These are phyloP conservation scores for Microdochium paspali DNA, from an alignment of 2,329 filamentous ascomycete species.

Conservation along the genomic window DNA sequence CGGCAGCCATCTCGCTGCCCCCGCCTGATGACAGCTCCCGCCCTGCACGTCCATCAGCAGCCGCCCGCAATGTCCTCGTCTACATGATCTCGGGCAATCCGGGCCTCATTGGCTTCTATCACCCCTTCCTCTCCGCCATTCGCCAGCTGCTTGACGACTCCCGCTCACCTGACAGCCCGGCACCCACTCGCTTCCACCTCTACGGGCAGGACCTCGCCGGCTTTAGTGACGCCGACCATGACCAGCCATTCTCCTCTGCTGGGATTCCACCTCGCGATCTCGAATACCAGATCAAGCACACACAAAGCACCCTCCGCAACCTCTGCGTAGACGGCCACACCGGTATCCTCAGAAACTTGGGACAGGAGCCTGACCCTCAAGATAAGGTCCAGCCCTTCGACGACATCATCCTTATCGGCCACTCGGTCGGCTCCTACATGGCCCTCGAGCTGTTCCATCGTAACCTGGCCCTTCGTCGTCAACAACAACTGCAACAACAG, in stretches of 20 bases:
- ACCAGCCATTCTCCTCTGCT: constrained; percentile 27
- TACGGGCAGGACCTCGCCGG: constrained; percentile 49
- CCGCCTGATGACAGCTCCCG: neutral
- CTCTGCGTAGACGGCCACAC: constrained; percentile 10
- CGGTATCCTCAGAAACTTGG: neutral
- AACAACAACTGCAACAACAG: neutral
- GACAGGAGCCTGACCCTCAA: constrained; percentile 6
- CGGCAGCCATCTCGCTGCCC: constrained; percentile 5
- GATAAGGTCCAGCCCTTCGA: constrained; percentile 33
- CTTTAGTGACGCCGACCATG: constrained; percentile 44
- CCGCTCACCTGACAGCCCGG: constrained; percentile 9
- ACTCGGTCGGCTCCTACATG: constrained; percentile 68
- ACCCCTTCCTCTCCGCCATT: constrained; percentile 52
- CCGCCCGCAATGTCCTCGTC: constrained; percentile 35
- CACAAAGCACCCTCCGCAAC: constrained; percentile 26
- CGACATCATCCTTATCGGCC: constrained; percentile 58
- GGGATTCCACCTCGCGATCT: constrained; percentile 36
- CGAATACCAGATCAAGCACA: constrained; percentile 40
- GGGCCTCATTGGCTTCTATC: constrained; percentile 66
- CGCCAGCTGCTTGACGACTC: constrained; percentile 37
- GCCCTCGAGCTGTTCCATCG: constrained; percentile 57
- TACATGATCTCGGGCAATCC: constrained; percentile 73
- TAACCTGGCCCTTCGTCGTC: constrained; percentile 26
- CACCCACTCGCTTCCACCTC: constrained; percentile 37
- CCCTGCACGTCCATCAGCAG: neutral